Evolutionary conservation across 2,329 filamentous ascomycete genomes (phyloP).

Genomic region (Cercospora sp.): DNA sequence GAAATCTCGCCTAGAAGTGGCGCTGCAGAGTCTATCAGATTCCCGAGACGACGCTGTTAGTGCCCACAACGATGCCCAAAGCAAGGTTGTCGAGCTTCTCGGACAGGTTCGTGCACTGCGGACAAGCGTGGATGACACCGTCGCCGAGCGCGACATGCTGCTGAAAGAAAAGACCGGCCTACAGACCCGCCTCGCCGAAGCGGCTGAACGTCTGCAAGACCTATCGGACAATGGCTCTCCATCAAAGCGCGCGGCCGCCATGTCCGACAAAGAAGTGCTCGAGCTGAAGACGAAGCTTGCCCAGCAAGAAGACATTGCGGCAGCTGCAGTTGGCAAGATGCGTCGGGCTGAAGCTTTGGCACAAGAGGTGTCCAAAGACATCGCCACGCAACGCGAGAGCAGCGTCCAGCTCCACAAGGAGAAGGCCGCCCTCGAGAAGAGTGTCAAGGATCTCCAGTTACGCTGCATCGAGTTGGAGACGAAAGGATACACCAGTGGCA

Average conservation of each 20-base stretch:
- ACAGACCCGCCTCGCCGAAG: slow-evolving; percentile 81
- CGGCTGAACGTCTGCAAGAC: slow-evolving; percentile 83
- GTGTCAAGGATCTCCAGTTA: slow-evolving; percentile 84
- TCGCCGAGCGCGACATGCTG: slow-evolving; percentile 79
- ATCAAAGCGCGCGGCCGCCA: slow-evolving; percentile 83
- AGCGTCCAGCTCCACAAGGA: slow-evolving; percentile 82
- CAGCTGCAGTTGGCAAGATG: slow-evolving; percentile 96
- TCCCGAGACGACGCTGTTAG: slow-evolving; percentile 92
- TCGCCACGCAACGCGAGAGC: slow-evolving; percentile 78
- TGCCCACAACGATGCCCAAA: slow-evolving; percentile 91
- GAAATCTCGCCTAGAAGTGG: slow-evolving; percentile 86
- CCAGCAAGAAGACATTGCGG: slow-evolving; percentile 88
- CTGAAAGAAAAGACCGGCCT: slow-evolving; percentile 87
- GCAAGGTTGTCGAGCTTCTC: slow-evolving; percentile 85
- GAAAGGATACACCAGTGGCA: slow-evolving; percentile 91
- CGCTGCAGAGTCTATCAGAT: slow-evolving; percentile 80
- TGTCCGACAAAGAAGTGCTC: slow-evolving; percentile 82
- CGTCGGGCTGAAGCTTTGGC: slow-evolving; percentile 83
- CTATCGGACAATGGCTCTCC: slow-evolving; percentile 75
- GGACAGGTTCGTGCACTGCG: slow-evolving; percentile 85
- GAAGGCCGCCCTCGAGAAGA: slow-evolving; percentile 86
- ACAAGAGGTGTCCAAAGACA: slow-evolving; percentile 89
- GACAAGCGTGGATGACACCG: slow-evolving; percentile 79
- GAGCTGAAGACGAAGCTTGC: slow-evolving; percentile 86
- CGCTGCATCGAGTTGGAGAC: slow-evolving; percentile 91